Conservation (phyloP, 345 rosid species). For the Hypericum perforatum region DNA sequence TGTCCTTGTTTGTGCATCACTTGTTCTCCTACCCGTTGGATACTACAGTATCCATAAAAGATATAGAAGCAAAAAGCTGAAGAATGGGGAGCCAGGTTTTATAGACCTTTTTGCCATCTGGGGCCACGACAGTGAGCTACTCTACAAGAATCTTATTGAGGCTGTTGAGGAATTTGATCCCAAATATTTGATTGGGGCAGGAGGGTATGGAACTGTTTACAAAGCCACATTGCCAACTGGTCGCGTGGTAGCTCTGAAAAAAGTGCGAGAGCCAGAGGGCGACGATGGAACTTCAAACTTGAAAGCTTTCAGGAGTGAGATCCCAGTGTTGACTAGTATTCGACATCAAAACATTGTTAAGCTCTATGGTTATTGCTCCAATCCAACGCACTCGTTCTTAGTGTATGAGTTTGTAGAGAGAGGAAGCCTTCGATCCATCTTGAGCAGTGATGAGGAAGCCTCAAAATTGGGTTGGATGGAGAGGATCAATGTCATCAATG, state of each 20-base stretch:
- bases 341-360: slow-evolving; percentile 9
- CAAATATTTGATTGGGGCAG: slow-evolving; percentile 4
- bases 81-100: background rate
- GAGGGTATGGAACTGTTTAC: slow-evolving; percentile 5
- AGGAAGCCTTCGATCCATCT: slow-evolving; percentile 2
- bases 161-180: slow-evolving; percentile 9
- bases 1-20: background rate
- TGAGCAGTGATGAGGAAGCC: slow-evolving; percentile 1
- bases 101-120: background rate
- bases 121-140: background rate
- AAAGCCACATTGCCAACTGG: slow-evolving; percentile 5
- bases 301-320: slow-evolving; percentile 7
- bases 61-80: background rate
- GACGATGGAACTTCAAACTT: background rate
- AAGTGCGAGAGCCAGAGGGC: background rate
- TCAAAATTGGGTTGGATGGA: no score
- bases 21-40: background rate
- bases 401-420: slow-evolving; percentile 12
- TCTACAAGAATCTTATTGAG: background rate
- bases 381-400: slow-evolving; percentile 3
- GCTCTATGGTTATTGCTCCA: background rate
- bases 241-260: slow-evolving; percentile 9
- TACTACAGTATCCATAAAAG: background rate
- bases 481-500: no score
- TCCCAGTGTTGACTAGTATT: background rate